phyloP scores from a whole-genome alignment of 345 rosid genomes.

The Clarkia xantiana region DNA sequence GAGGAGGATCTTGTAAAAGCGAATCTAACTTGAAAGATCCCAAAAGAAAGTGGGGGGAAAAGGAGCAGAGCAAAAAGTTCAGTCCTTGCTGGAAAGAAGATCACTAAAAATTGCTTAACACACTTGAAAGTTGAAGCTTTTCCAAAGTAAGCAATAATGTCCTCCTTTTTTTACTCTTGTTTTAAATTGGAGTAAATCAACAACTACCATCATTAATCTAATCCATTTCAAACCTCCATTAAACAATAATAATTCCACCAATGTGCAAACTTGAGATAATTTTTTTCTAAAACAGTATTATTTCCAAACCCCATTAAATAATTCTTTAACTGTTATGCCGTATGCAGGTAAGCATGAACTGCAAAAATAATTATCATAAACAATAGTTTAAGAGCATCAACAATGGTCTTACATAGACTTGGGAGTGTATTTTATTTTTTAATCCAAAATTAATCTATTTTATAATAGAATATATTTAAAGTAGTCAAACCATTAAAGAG shows the following conservation, averaged over 20 bases:
- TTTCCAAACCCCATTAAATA: too few species aligned
- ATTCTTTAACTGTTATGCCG: too few species aligned
- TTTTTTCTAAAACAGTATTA: too few species aligned
- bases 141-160: not conserved
- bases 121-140: constrained; percentile 14
- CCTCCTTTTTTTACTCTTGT: not conserved
- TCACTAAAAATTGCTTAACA: constrained; percentile 3
- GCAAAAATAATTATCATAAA: too few species aligned
- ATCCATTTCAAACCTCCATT: not conserved
- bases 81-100: constrained; percentile 17
- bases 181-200: not conserved
- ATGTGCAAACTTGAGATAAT: too few species aligned
- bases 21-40: constrained; percentile 2
- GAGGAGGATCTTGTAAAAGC: not conserved
- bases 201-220: constrained; percentile 2
- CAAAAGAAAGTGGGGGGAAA: not conserved
- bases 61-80: constrained; percentile 5
- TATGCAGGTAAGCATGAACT: too few species aligned
- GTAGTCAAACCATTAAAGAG: too few species aligned
- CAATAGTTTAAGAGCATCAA: too few species aligned
- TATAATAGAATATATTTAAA: too few species aligned
- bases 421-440: too few species aligned
- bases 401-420: too few species aligned
- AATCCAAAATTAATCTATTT: too few species aligned
- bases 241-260: not conserved